Evolutionary conservation across 2,329 filamentous ascomycete species (phyloP), one percentile per base, ranked within the genome.

Genomic region (Talaromyces pinophilus): DNA sequence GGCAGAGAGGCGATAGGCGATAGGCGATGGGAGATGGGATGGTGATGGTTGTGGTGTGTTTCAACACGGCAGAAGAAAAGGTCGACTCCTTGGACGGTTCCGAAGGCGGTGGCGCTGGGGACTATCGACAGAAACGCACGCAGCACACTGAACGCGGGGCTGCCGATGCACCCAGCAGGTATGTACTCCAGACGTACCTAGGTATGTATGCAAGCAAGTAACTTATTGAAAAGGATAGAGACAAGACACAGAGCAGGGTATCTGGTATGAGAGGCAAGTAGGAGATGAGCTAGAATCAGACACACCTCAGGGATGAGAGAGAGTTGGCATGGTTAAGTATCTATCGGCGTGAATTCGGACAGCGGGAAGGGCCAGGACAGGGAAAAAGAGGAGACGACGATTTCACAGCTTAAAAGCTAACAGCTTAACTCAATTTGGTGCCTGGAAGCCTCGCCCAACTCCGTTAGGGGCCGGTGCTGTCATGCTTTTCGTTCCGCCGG

Each of bases 21-120:
- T 25, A 6, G 46, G 3, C 6, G 57, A 40, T n/a, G 22, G 35
- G 30, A 33, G 33, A 42, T 44, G 35, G 35, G 60, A 52, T 52
- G 30, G 10, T 28, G 60, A 10, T n/a, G 30, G 28, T 33, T 42
- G 52, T 59, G 38, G 38, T 33, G n/a, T 17, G 33, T 17, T 22
- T 48, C 33, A 30, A 63, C n/a, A 19, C n/a, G 50, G 44, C 15
- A 22, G 25, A 60, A 61, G 63, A 65, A 59, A 60, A 65, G 62
- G 30, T 38, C 8, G 33, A 33, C 33, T 33, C 33, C 10, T 33
- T 28, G 48, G 63, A 33, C 38, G 65, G 59, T 54, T 57, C 65
- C 65, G 65, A 67, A 67, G 65, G 61, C 65, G 65, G 62, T 64
- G 62, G 62, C 50, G 50, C 46, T 30, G 38, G 35, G 52, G 22